Base-by-base conservation (phyloP, 441 rosid species). In the Flueggea neowawraea region DNA sequence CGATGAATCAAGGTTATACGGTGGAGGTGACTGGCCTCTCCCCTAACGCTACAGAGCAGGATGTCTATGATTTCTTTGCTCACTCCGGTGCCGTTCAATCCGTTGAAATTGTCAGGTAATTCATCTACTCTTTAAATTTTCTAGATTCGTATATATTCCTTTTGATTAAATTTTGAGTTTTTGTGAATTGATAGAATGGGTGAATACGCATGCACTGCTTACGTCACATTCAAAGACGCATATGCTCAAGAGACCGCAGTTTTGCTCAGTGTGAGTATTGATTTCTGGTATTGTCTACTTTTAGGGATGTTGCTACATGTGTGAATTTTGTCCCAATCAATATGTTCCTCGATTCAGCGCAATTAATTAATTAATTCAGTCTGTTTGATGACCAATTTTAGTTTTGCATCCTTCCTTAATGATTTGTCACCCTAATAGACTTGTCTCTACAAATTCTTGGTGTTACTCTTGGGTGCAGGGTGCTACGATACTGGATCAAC, bases 191-290 rank as follows among this genome's bases (percentile, higher is more conserved):
- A 62, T 74, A 85, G 90, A 63, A 78, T 77, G 17, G 87, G 88
- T 55, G 91, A 85, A 52, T 50, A 66, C 60, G 82, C 83, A 0
- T 73, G 89, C 63, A 78, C 90, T 33, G 92, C 80, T n/a, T 89
- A 81, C 61, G 92, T 86, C 67, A 89, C 87, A 16, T 89, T 89
- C 75, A 84, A 62, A 57, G 81, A 84, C 63, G 80, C 96, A 31
- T 84, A 82, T 68, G 77, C 92, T 61, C 87, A 73, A 66, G 96
- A 86, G 59, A 89, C 92, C 49, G 96, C 90, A n/a, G 81, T 81
- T 67, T 76, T 89, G 60, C 87, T 89, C 52, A 89, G 87, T 66
- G 96, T 84, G 45, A 73, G 88, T 69, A 12, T 45, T 1, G 6
- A 64, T 68, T 2, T 54, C 10, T 22, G 2, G 28, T 22, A 0